A percentile compares a stretch with the other conserved stretches of the same genome.
Evolutionary conservation across 1,284 basidiomycete species (phyloP).

Genomic region (Spongiforma sp.): DNA sequence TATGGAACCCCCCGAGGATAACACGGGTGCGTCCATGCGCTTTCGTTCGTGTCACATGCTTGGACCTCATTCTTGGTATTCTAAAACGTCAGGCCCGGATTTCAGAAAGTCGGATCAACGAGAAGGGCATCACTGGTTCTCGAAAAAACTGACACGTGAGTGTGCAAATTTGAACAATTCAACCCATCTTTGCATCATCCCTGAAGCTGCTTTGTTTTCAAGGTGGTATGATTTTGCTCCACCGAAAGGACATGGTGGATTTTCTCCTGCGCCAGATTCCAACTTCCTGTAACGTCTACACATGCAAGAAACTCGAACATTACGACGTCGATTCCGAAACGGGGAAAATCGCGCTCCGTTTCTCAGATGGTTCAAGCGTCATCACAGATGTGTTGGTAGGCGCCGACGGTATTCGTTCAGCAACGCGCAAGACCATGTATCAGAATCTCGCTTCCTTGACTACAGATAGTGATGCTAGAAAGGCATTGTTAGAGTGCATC

Average conservation of each 20-base stretch:
- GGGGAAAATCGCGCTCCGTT: constrained; percentile 30
- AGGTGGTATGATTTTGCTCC: constrained; percentile 35
- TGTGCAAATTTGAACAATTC: not conserved
- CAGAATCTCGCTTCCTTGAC: constrained; percentile 11
- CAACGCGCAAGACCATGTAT: constrained; percentile 29
- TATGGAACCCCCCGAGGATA: constrained; percentile 10
- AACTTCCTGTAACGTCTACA: constrained; percentile 35
- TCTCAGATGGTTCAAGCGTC: constrained; percentile 38
- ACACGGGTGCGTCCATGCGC: constrained; percentile 14
- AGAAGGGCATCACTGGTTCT: constrained; percentile 32
- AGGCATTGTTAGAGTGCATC: constrained; percentile 11
- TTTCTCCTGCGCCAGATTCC: constrained; percentile 36
- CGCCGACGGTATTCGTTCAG: constrained; percentile 31
- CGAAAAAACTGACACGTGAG: constrained; percentile 15
- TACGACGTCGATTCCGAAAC: constrained; percentile 25
- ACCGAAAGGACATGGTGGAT: constrained; percentile 40
- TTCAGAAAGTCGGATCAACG: constrained; percentile 31
- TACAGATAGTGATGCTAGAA: constrained; percentile 7
- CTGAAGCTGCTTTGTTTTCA: not conserved
- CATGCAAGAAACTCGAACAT: constrained; percentile 35
- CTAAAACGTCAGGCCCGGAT: constrained; percentile 13
- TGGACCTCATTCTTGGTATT: not conserved
- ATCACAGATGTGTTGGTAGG: constrained; percentile 43
- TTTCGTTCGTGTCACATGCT: not conserved
- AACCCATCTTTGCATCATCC: too few relatives aligned